These are phyloP conservation scores for Parmales sp. DNA, from an alignment of 108 stramenopile species.

Conservation along the genomic window DNA sequence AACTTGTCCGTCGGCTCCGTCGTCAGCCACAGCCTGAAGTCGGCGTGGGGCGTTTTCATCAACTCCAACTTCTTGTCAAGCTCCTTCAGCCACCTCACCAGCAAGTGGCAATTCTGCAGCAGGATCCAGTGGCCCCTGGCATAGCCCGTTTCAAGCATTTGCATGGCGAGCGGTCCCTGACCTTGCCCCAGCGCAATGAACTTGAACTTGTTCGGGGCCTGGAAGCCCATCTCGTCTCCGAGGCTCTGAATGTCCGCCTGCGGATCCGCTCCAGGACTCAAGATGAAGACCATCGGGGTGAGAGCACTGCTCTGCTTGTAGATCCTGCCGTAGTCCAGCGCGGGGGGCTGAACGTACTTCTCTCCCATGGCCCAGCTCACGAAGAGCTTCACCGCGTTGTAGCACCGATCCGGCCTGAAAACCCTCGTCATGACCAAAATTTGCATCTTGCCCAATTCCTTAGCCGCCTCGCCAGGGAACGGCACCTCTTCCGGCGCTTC, in stretches of 20 bases:
- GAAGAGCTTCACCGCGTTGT: constrained; percentile 54
- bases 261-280: constrained; percentile 54
- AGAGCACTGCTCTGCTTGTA: constrained; percentile 28
- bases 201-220: constrained; percentile 16
- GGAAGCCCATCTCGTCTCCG: constrained; percentile 49
- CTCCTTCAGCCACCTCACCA: constrained; percentile 48
- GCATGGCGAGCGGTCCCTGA: constrained; percentile 51
- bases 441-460: constrained; percentile 31
- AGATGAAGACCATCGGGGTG: constrained; percentile 59
- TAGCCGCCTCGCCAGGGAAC: constrained; percentile 29
- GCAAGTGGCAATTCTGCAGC: constrained; percentile 59
- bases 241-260: constrained; percentile 49
- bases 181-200: constrained; percentile 46
- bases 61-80: constrained; percentile 44
- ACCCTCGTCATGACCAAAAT: constrained; percentile 37
- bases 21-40: constrained; percentile 60
- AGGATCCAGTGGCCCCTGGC: constrained; percentile 55
- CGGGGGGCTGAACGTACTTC: constrained; percentile 59
- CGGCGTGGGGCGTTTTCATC: constrained; percentile 36
- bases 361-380: constrained; percentile 41
- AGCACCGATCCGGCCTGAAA: constrained; percentile 53
- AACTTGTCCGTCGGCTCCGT: constrained; percentile 67
- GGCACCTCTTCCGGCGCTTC: constrained; percentile 42
- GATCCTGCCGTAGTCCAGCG: constrained; percentile 48
- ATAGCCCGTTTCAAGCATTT: constrained; percentile 47